Base-by-base conservation (phyloP, 768 basidiomycete species). In the Lentinus brumalis region DNA sequence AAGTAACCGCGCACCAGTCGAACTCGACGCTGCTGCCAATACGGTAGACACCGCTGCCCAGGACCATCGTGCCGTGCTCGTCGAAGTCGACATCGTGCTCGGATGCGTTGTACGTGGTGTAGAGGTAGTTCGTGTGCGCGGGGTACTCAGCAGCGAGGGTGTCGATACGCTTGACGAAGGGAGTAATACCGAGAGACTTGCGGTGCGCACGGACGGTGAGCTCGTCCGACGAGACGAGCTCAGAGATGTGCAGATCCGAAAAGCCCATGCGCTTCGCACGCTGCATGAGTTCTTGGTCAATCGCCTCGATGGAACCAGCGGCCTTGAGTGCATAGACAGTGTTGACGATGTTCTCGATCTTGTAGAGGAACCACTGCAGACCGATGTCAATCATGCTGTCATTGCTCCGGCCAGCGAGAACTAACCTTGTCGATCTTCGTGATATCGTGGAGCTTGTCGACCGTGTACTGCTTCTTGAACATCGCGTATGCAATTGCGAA, bases 1-100 rank as follows among this genome's bases (percentile, higher is more conserved):
- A 98, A 1, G 96, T 98, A 42, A 99, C 97, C n/a, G 97, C 96
- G 74, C 97, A 99, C 97, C 97, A 99, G 74, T 99, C 97, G 73
- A 99, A 99, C 80, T 99, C 97, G 71, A 99, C 97, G 65, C 92
- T 95, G 75, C 91, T 94, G 49, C 97, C 97, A 67, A 99, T 98
- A 61, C 97, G 89, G 78, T 99, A 98, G 21, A 99, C 97, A 68
- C 97, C 97, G 61, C 91, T 93, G 29, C 97, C 97, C 26, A 98
- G 87, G 26, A 99, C 96, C 93, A 98, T 97, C n/a, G 95, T 98
- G 45, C 97, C 97, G 66, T 97, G 86, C 67, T 98, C 96, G 70
- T 96, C 81, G 71, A 98, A 98, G 21, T 92, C 85, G 72, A 99
- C 89, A 69, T 99, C 97, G 67, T 99, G 97, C 62, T 89, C 86